Evolutionary conservation across 768 basidiomycete genomes (phyloP).

Genomic region (Udeniomyces megalosporus): DNA sequence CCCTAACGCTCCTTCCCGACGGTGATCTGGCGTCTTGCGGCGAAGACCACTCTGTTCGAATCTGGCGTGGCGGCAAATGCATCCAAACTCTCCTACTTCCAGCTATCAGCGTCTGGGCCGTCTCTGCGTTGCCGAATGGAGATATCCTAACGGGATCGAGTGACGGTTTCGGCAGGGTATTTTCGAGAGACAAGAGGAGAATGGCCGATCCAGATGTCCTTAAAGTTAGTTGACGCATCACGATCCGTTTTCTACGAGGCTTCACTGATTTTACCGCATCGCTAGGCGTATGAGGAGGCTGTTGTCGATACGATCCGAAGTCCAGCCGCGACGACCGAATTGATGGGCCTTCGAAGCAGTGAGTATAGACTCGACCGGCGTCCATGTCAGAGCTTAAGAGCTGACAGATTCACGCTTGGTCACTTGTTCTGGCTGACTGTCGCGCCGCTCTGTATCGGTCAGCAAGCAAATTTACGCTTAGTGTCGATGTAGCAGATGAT

Average conservation of each 20-base stretch:
- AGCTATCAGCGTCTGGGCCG: slow-evolving; percentile 28
- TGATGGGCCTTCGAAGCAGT: not conserved
- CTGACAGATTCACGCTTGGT: no score
- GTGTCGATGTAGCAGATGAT: slow-evolving; percentile 26
- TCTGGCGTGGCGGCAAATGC: slow-evolving; percentile 19
- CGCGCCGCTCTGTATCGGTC: no score
- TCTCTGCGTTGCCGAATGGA: slow-evolving; percentile 22
- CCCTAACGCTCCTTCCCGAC: slow-evolving; percentile 10
- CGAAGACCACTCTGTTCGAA: slow-evolving; percentile 25
- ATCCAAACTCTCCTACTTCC: slow-evolving; percentile 23
- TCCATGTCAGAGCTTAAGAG: no score
- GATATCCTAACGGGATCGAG: slow-evolving; percentile 27
- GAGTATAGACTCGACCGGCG: not conserved
- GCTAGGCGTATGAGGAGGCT: slow-evolving; percentile 17
- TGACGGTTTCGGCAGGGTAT: slow-evolving; percentile 22
- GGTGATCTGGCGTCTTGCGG: slow-evolving; percentile 22
- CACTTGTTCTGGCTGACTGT: no score
- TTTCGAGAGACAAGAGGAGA: slow-evolving; percentile 18
- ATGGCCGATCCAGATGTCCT: slow-evolving; percentile 14
- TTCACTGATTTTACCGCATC: not conserved
- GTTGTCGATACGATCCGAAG: slow-evolving; percentile 14
- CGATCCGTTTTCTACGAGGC: not conserved
- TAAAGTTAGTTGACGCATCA: slow-evolving; percentile 12
- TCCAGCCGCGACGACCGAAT: not conserved
- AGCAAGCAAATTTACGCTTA: slow-evolving; percentile 18